A percentile compares a stretch with the other conserved stretches of the same genome.
phyloP scores from a whole-genome alignment of 306 rosid species.

The Prunus fruticosa region DNA sequence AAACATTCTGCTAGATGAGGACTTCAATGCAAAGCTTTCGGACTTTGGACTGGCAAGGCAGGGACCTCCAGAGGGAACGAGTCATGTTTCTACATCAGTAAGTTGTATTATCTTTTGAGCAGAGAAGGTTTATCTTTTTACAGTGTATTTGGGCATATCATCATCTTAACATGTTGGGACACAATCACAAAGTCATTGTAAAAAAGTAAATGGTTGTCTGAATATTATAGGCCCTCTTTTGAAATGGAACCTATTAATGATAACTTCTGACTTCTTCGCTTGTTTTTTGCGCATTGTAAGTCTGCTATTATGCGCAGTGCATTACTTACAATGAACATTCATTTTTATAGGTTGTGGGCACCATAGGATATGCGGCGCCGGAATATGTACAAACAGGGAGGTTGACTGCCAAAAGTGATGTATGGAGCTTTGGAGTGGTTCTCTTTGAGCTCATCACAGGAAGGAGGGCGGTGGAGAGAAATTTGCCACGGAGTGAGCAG shows the following conservation, averaged over 20 bases:
- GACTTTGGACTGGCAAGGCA: slow-evolving; percentile 99
- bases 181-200: no score
- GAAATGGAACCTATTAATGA: neutral
- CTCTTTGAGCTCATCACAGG: slow-evolving; percentile 95
- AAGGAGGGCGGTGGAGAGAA: slow-evolving; percentile 91
- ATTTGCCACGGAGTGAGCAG: slow-evolving; percentile 83
- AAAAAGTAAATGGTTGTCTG: neutral
- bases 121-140: neutral
- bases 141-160: neutral
- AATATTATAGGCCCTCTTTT: slow-evolving; percentile 3
- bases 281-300: neutral
- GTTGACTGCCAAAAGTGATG: slow-evolving; percentile 91
- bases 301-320: slow-evolving; percentile 15
- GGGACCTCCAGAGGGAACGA: slow-evolving; percentile 82
- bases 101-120: slow-evolving; percentile 20
- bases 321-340: slow-evolving; percentile 22
- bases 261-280: neutral
- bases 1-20: slow-evolving; percentile 82
- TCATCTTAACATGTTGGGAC: neutral
- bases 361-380: slow-evolving; percentile 95
- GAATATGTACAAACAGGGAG: slow-evolving; percentile 92
- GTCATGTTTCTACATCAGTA: slow-evolving; percentile 90
- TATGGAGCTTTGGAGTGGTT: slow-evolving; percentile 96
- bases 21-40: slow-evolving; percentile 91
- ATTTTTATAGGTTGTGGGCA: slow-evolving; percentile 81